Conservation (phyloP, 2,329 filamentous ascomycete species). For the Xylaria sp. region DNA sequence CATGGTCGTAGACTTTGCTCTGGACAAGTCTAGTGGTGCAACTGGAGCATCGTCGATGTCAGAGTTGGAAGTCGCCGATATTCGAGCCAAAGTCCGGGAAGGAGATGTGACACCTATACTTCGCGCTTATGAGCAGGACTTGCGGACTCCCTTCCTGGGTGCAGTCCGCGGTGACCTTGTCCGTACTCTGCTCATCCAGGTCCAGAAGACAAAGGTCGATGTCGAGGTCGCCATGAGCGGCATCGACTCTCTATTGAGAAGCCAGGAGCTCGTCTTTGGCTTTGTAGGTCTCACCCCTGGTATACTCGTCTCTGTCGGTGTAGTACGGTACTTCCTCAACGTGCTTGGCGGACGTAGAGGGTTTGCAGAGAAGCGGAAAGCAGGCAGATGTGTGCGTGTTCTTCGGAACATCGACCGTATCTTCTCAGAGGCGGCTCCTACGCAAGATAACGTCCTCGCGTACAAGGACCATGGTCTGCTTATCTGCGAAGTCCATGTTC, state of each 20-base stretch:
- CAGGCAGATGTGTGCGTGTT: constrained; percentile 67
- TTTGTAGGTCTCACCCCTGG: constrained; percentile 92
- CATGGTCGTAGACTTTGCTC: constrained; percentile 96
- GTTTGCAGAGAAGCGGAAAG: constrained; percentile 56
- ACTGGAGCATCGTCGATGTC: constrained; percentile 49
- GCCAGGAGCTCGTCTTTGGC: constrained; percentile 95
- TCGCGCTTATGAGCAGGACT: constrained; percentile 83
- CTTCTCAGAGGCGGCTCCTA: constrained; percentile 61
- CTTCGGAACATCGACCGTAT: constrained; percentile 85
- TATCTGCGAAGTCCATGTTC: constrained; percentile 80
- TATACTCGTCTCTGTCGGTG: constrained; percentile 76
- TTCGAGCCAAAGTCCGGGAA: constrained; percentile 76
- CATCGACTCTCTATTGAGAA: constrained; percentile 90
- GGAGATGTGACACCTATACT: constrained; percentile 91
- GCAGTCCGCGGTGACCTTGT: constrained; percentile 82
- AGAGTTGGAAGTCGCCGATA: constrained; percentile 65
- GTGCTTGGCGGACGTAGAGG: constrained; percentile 67
- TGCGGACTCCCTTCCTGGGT: constrained; percentile 74
- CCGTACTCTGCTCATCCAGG: constrained; percentile 85
- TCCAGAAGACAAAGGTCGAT: constrained; percentile 98
- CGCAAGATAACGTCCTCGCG: constrained; percentile 67
- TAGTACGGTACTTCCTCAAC: constrained; percentile 64
- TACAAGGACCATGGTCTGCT: constrained; percentile 92
- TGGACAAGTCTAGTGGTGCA: constrained; percentile 61
- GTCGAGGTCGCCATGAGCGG: constrained; percentile 93